Evolutionary conservation across 2,329 filamentous ascomycete genomes (phyloP), one percentile per base, ranked within the genome.

Genomic region (Pyrenophora graminea): DNA sequence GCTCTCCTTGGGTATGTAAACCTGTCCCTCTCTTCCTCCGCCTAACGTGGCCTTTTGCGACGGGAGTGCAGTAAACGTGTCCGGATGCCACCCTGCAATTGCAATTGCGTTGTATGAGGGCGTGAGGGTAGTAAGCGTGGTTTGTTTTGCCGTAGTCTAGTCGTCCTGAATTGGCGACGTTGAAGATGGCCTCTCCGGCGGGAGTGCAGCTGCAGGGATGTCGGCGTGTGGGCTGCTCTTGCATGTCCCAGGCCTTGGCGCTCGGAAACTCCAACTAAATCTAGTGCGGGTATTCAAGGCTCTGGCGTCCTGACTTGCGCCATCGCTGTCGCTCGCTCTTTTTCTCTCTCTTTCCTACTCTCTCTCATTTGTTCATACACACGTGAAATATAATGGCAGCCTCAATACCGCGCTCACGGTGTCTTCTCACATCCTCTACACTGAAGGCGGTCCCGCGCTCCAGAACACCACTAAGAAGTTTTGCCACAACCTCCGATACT

Each of bases 31-130:
- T 64, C 63, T 61, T 61, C 52, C 60, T 67, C 60, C 63, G 54
- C 67, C 65, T 61, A 67, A 72, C 68, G 69, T 72, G 69, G 64
- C 68, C 68, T 72, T 55, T 47, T 70, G 58, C 53, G 55, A 48
- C 38, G 32, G 45, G 7, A 39, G 31, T 33, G 31, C 21, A 38
- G 15, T 39, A 40, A 44, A 49, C 31, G 48, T 50, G 55, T 53
- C 51, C 49, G 47, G 45, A 32, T 39, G 48, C 48, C 25, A 41
- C 48, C 37, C 31, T 36, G 48, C 56, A 53, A 56, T 58, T 57
- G 50, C 33, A 25, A 36, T 32, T 25, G 32, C 44, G 23, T 51
- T 17, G 37, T 19, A 36, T 33, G 33, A 27, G 23, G 44, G 45
- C 21, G 34, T 40, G 32, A 43, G 15, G 43, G 43, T 31, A 40